Base-by-base conservation (phyloP, 1,284 basidiomycete species). In the Rugosomyces carneus region DNA sequence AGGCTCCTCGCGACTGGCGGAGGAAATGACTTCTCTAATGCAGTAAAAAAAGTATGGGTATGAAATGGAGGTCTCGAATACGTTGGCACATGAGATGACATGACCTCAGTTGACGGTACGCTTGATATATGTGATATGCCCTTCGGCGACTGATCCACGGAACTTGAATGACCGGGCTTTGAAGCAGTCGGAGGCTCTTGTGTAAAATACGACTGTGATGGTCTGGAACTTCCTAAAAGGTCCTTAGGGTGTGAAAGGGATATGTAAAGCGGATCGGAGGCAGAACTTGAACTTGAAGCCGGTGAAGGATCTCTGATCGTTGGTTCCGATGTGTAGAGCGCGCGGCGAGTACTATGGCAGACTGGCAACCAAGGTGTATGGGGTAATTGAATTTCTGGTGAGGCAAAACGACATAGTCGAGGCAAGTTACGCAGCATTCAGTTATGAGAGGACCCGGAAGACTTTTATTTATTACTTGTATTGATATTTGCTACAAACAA, bases 1-100 rank as follows among this genome's bases (percentile, higher is more conserved):
- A 98, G 70, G 51, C 79, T 81, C 19, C 77, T 74, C 11, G 90
- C 84, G 0, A 81, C 81, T 0, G 73, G 70, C 0, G 78, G 78
- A 0, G 86, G 78, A 59, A 90, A 90, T 0, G 80, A 80, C 60
- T 71, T 75, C 55, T 88, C 84, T 29, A 90, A 68, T 1, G 71
- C 79, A 11, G 57, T 57, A 53, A 87, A 83, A 66, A 90, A 89
- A 2, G 69, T 65, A 62, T 81, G 76, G 1, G 78, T 81, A 53
- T 81, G 71, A 55, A 81, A 81, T 0, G 78, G 78, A 13, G 78
- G 79, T 5, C 63, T 64, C 3, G 68, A 59, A 53, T 78, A 76
- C 3, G 66, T 49, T 49, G 65, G 60, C 34, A 56, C 53, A 21
- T 56, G 48, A 51, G 48, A 40, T 20, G 46, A 41, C 26, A 45